Conservation (phyloP, 768 basidiomycete species). For the Russula dissimulans region DNA sequence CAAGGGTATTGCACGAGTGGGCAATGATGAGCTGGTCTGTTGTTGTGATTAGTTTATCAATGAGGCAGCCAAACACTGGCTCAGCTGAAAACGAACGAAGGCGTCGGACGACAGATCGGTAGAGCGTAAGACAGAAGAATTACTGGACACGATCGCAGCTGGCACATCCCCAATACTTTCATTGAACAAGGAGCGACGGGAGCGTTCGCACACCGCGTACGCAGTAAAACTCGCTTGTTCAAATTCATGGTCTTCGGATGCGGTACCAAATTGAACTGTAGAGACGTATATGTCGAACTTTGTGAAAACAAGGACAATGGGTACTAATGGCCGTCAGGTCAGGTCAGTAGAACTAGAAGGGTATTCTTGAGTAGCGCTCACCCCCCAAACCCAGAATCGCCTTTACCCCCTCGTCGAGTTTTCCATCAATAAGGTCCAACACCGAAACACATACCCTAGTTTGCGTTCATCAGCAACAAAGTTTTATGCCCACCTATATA, state of each 20-base stretch:
- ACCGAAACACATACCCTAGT: slow-evolving; percentile 3
- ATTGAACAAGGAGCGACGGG: background rate
- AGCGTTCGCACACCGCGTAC: background rate
- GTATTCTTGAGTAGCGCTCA: background rate
- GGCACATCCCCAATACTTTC: background rate
- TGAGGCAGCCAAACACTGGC: background rate
- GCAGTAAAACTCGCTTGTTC: background rate
- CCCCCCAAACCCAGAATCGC: background rate
- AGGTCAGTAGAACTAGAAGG: no score
- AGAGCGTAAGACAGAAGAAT: background rate
- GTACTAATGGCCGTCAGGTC: background rate
- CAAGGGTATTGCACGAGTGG: background rate
- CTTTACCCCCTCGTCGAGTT: background rate
- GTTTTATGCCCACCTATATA: background rate
- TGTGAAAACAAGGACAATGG: slow-evolving; percentile 1
- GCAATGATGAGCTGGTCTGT: background rate
- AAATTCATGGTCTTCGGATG: background rate
- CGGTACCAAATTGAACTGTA: background rate
- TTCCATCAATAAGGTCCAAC: background rate
- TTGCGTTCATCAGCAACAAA: background rate
- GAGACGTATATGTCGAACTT: background rate
- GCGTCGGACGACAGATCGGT: background rate
- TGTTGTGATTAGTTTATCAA: background rate
- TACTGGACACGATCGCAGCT: background rate
- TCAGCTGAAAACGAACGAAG: background rate